phyloP scores from a whole-genome alignment of 2,329 filamentous ascomycete species.

The Westerdykella sp. region DNA sequence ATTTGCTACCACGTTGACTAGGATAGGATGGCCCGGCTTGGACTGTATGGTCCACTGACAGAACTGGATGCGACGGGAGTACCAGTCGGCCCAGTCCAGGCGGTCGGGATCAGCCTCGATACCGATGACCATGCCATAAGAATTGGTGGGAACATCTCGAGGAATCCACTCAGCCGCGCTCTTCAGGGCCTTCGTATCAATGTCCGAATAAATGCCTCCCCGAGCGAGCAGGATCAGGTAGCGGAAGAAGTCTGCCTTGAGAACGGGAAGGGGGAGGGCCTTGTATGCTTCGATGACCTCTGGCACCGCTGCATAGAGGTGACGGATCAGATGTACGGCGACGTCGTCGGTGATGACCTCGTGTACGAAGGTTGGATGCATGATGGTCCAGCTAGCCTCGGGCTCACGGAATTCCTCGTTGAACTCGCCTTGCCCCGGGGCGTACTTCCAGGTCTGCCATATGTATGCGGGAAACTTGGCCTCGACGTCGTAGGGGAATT shows the following conservation, averaged over 20 bases:
- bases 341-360: conserved; percentile 94
- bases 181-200: conserved; percentile 81
- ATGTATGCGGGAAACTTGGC: conserved; percentile 93
- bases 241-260: conserved; percentile 62
- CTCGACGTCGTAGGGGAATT: conserved; percentile 87
- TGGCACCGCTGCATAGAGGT: conserved; percentile 70
- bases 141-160: conserved; percentile 63
- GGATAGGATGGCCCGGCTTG: conserved; percentile 87
- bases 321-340: conserved; percentile 70
- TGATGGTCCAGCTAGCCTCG: conserved; percentile 82
- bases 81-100: conserved; percentile 90
- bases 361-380: conserved; percentile 88
- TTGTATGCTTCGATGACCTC: conserved; percentile 47
- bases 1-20: conserved; percentile 78
- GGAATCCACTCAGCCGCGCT: conserved; percentile 87
- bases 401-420: conserved; percentile 66
- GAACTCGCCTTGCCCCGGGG: conserved; percentile 71
- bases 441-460: conserved; percentile 98
- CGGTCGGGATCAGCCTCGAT: conserved; percentile 96
- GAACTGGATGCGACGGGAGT: conserved; percentile 92
- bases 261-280: conserved; percentile 44
- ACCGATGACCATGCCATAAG: conserved; percentile 81
- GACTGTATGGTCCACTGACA: conserved; percentile 98
- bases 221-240: conserved; percentile 68
- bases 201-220: conserved; percentile 71